Evolutionary conservation across 257 asterid species (phyloP).

Genomic region (Perilla frutescens): DNA sequence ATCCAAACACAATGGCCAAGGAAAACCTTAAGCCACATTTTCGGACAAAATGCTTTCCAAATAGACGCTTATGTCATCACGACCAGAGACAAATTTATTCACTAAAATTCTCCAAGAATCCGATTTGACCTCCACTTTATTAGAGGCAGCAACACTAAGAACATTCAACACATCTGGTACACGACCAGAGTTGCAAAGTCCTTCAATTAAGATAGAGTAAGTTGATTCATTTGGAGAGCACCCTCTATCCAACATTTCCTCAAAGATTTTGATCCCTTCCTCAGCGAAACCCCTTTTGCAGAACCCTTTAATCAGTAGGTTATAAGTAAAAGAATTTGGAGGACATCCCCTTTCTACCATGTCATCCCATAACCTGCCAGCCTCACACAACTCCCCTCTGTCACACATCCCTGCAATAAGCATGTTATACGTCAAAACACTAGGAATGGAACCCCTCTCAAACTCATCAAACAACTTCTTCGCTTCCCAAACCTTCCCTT

Average conservation of each 20-base stretch:
- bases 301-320: constrained; percentile 74
- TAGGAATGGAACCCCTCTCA: constrained; percentile 75
- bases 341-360: constrained; percentile 78
- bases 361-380: constrained; percentile 93
- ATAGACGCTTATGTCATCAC: constrained; percentile 12
- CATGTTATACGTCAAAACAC: constrained; percentile 73
- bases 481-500: constrained; percentile 75
- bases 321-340: constrained; percentile 84
- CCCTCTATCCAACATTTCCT: constrained; percentile 80
- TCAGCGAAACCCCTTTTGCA: constrained; percentile 69
- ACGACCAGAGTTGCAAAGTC: constrained; percentile 54
- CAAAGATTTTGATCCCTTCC: constrained; percentile 69
- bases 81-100: constrained; percentile 39
- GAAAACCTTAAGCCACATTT: constrained; percentile 25
- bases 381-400: constrained; percentile 78
- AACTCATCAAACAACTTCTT: constrained; percentile 81
- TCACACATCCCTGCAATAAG: constrained; percentile 93
- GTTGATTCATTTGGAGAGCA: constrained; percentile 67
- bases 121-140: constrained; percentile 39
- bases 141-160: constrained; percentile 52
- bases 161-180: constrained; percentile 51
- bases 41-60: constrained; percentile 40
- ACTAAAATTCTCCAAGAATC: constrained; percentile 52
- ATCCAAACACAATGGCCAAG: constrained; percentile 25
- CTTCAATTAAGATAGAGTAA: constrained; percentile 60